A percentile compares a stretch with the other conserved stretches of the same genome.
These are phyloP conservation scores for Fusarium sulawesiense DNA, from an alignment of 2,329 filamentous ascomycete genomes.

Conservation along the genomic window DNA sequence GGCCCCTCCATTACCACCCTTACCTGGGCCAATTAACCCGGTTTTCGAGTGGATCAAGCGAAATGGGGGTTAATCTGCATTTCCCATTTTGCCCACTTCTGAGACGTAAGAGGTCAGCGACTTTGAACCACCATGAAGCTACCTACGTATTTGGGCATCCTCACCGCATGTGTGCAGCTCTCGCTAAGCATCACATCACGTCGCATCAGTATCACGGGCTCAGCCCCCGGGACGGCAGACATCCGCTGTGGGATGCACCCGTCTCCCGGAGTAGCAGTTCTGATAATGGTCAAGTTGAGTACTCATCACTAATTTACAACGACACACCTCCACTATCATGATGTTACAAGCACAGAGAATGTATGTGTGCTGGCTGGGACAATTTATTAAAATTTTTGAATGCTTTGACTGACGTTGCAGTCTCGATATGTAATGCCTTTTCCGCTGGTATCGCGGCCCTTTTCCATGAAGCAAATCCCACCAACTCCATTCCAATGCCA, in stretches of 20 bases:
- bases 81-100: constrained; percentile 35
- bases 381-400: constrained; percentile 21
- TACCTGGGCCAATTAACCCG: constrained; percentile 39
- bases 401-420: constrained; percentile 6
- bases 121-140: constrained; percentile 22
- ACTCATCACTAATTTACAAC: not conserved
- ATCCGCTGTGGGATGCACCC: constrained; percentile 1
- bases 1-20: constrained; percentile 6
- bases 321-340: constrained; percentile 12
- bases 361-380: not conserved
- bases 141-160: constrained; percentile 14
- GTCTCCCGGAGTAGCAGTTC: not conserved
- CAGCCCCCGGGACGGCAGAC: constrained; percentile 8
- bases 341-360: not conserved
- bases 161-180: constrained; percentile 31
- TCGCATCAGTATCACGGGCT: constrained; percentile 7
- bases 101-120: constrained; percentile 27
- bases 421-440: constrained; percentile 18
- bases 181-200: constrained; percentile 18
- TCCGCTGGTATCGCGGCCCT: constrained; percentile 5
- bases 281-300: not conserved
- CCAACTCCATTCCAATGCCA: constrained; percentile 38
- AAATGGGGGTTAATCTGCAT: constrained; percentile 44
- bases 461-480: constrained; percentile 29
- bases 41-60: constrained; percentile 19